phyloP scores from a whole-genome alignment of 768 basidiomycete genomes.

The Pleurotus cornucopiae region DNA sequence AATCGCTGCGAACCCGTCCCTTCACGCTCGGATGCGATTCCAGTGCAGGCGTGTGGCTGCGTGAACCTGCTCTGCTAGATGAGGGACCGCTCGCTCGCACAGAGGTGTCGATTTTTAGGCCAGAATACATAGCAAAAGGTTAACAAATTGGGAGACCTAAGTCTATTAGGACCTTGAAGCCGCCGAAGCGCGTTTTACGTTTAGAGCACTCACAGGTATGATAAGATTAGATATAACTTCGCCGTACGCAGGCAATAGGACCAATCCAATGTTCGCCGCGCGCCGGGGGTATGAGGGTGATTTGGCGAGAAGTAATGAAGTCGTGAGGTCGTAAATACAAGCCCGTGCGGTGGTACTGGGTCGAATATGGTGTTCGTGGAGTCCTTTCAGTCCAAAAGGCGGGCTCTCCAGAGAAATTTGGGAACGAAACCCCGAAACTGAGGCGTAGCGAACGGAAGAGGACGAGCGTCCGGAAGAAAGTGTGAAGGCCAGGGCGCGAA shows the following conservation, averaged over 20 bases:
- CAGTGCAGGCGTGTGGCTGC: conserved; percentile 17
- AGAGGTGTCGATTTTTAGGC: conserved; percentile 48
- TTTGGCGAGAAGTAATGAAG: not conserved
- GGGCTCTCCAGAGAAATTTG: not conserved
- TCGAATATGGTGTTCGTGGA: too few species aligned
- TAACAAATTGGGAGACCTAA: conserved; percentile 1
- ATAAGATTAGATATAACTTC: conserved; percentile 7
- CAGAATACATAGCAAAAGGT: conserved; percentile 34
- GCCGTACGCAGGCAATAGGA: not conserved
- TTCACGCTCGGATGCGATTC: not conserved
- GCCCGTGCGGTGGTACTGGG: not conserved
- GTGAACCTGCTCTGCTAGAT: conserved; percentile 23
- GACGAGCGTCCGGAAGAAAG: not conserved
- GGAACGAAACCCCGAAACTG: not conserved
- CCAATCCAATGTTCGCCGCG: not conserved
- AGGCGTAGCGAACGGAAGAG: not conserved
- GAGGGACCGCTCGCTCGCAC: conserved; percentile 27
- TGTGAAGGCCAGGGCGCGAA: not conserved
- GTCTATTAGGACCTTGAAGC: not conserved
- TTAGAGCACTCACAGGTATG: conserved; percentile 4
- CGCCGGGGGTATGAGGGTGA: not conserved
- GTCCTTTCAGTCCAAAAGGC: not conserved
- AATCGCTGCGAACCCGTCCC: conserved; percentile 42
- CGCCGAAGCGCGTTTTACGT: not conserved
- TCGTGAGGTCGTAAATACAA: conserved; percentile 6